These are phyloP conservation scores for Ganoderma lucidum DNA, from an alignment of 1,284 basidiomycete genomes.

Conservation along the genomic window DNA sequence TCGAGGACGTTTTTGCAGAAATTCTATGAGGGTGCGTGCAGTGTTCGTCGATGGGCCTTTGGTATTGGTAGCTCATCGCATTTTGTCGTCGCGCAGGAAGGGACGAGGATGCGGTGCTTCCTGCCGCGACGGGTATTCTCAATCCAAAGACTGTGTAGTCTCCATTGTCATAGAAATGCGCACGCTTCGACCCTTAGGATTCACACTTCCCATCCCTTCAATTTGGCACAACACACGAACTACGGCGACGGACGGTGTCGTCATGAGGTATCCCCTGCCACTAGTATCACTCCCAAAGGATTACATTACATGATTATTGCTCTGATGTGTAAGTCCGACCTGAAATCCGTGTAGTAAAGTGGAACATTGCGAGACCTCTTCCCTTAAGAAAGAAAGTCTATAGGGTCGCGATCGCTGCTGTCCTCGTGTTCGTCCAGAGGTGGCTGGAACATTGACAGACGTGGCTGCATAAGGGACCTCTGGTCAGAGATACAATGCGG, in stretches of 20 bases:
- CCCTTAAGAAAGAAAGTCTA: slow-evolving; percentile 33
- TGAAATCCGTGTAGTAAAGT: neutral
- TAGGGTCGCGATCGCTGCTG: slow-evolving; percentile 35
- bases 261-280: neutral
- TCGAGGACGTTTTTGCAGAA: slow-evolving; percentile 82
- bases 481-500: neutral
- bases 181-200: neutral
- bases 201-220: too few species aligned
- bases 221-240: too few species aligned
- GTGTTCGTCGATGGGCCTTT: neutral
- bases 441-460: slow-evolving; percentile 34
- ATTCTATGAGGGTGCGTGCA: slow-evolving; percentile 80
- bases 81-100: slow-evolving; percentile 46
- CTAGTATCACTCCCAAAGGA: neutral
- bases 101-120: slow-evolving; percentile 61
- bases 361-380: neutral
- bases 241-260: neutral
- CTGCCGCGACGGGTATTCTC: slow-evolving; percentile 56
- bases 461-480: slow-evolving; percentile 25
- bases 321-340: neutral
- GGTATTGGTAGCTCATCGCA: neutral
- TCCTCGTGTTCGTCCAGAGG: slow-evolving; percentile 21
- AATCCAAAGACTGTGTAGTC: slow-evolving; percentile 27
- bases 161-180: neutral
- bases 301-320: neutral